Percentiles rank a stretch among this genome's conserved stretches.
These are phyloP conservation scores for Heritiera fomes DNA, from an alignment of 345 rosid genomes.

Conservation along the genomic window DNA sequence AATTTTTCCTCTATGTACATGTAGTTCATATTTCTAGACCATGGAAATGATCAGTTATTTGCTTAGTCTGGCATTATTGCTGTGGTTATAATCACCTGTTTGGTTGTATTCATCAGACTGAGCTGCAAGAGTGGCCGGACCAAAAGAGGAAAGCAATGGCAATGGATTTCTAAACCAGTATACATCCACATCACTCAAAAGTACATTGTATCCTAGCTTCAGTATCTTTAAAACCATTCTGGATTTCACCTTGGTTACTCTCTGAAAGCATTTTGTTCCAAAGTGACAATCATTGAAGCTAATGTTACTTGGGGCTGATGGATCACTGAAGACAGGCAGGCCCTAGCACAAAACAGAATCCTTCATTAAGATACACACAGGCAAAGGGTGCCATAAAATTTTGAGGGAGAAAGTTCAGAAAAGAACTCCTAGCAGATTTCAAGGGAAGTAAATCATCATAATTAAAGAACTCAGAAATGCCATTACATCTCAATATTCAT, in stretches of 20 bases:
- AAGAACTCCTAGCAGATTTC: conserved; percentile 15
- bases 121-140: conserved; percentile 70
- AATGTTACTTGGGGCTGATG: conserved; percentile 65
- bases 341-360: conserved; percentile 49
- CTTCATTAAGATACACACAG: neutral
- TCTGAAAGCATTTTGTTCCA: conserved; percentile 90
- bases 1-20: neutral
- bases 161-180: conserved; percentile 85
- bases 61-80: conserved; percentile 5
- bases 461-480: neutral
- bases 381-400: neutral
- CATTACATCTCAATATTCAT: neutral
- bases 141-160: conserved; percentile 64
- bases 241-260: conserved; percentile 90
- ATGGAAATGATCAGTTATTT: neutral
- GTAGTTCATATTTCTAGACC: conserved; percentile 12
- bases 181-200: conserved; percentile 86
- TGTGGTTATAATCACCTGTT: conserved; percentile 48
- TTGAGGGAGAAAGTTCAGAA: neutral
- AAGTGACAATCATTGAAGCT: conserved; percentile 93
- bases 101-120: conserved; percentile 85
- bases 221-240: conserved; percentile 77
- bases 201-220: conserved; percentile 86
- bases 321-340: conserved; percentile 79
- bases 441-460: neutral